Evolutionary conservation across 805 yeast genomes (phyloP), one percentile per base, ranked within the genome.

Genomic region (Wickerhamomyces hampshirensis): DNA sequence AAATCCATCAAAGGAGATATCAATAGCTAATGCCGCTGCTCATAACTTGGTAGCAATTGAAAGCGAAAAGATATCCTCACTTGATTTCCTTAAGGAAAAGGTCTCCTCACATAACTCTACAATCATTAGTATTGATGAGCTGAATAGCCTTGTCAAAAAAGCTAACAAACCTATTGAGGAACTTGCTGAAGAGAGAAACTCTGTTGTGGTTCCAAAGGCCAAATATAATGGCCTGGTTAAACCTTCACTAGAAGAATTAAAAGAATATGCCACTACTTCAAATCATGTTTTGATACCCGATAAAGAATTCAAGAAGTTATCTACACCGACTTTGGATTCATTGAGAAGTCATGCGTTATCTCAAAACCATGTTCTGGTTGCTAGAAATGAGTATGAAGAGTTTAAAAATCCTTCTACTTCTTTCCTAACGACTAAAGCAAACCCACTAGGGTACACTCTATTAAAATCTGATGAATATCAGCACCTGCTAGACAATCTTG

Each of bases 401-500:
- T 38, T 57, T 23, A 39, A 43, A 16, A 40, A 38, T 15, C 39
- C 42, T 24, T 15, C 27, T 5, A 29, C 37, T 7, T 42, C 42
- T 11, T 53, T 62, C 4, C 48, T 61, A 1, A 52, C 51, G 35
- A 44, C 47, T 6, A 62, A n/a, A n/a, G n/a, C n/a, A n/a, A n/a
- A n/a, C n/a, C n/a, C n/a, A n/a, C n/a, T n/a, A n/a, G n/a, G n/a
- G n/a, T n/a, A n/a, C n/a, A n/a, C n/a, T n/a, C n/a, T n/a, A n/a
- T n/a, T n/a, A n/a, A n/a, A n/a, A n/a, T n/a, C n/a, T n/a, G n/a
- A n/a, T n/a, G n/a, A n/a, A n/a, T n/a, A n/a, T n/a, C n/a, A n/a
- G n/a, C n/a, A n/a, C n/a, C n/a, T n/a, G n/a, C n/a, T n/a, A n/a
- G n/a, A n/a, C n/a, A n/a, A n/a, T n/a, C n/a, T n/a, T n/a, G n/a